A percentile compares a stretch with the other conserved stretches of the same genome.
Evolutionary conservation across 2,329 filamentous ascomycete genomes (phyloP).

Genomic region (Bipolaris sorokiniana): DNA sequence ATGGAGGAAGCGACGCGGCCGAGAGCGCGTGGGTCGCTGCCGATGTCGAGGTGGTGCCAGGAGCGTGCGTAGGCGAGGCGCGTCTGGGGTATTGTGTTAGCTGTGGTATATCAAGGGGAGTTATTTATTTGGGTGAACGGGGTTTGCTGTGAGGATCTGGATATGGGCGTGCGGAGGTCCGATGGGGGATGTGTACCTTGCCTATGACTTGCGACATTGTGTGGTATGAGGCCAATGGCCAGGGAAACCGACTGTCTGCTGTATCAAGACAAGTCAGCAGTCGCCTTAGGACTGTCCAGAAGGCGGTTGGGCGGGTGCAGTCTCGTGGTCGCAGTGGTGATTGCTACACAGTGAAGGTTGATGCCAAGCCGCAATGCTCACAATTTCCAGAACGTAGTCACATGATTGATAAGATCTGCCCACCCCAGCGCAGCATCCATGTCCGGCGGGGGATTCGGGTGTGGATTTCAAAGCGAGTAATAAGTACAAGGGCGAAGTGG

Average conservation of each 20-base stretch:
- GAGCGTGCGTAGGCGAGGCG: constrained; percentile 93
- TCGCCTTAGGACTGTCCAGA: neutral
- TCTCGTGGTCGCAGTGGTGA: constrained; percentile 11
- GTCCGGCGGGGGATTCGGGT: constrained; percentile 16
- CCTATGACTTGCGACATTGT: constrained; percentile 81
- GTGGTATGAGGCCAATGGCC: constrained; percentile 34
- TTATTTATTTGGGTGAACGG: neutral
- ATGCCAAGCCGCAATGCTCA: constrained; percentile 22
- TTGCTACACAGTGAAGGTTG: constrained; percentile 19
- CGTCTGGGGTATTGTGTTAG: constrained; percentile 64
- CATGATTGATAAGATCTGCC: constrained; percentile 19
- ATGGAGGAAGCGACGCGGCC: constrained; percentile 89
- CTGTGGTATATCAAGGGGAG: neutral
- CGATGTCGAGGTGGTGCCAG: constrained; percentile 89
- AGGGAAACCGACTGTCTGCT: neutral
- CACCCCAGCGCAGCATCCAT: constrained; percentile 1
- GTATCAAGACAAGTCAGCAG: neutral
- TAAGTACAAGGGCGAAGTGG: constrained; percentile 10
- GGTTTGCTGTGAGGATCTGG: neutral
- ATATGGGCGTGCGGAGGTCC: constrained; percentile 27
- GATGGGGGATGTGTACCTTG: constrained; percentile 61
- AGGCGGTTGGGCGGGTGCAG: neutral
- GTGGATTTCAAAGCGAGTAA: constrained; percentile 43
- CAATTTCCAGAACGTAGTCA: constrained; percentile 25
- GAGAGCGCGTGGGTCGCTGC: constrained; percentile 73